Evolutionary conservation across 257 asterid genomes (phyloP), one percentile per base, ranked within the genome.

Genomic region (Apocynum venetum): DNA sequence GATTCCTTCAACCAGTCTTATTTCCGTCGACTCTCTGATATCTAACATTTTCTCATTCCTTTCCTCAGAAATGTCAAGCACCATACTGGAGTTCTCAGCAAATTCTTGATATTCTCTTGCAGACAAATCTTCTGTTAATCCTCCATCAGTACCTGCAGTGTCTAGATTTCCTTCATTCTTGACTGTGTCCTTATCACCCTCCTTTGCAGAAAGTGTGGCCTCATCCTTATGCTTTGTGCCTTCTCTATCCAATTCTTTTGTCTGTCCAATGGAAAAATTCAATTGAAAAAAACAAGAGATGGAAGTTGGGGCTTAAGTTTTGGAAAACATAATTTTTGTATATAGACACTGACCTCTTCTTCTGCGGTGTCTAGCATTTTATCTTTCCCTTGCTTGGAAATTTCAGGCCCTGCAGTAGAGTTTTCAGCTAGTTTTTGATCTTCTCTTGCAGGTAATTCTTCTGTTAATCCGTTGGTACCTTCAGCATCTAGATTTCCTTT

Each of bases 21-120:
- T 43, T 44, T 43, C 73, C 43, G 6, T 68, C 6, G 38, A 43
- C 14, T 43, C 53, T 4, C 10, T 51, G 53, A 12, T 51, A 14
- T 64, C 49, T 31, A 49, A 31, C n/a, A 17, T 63, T 48, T 64
- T 38, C 73, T 76, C 66, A 8, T 64, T 51, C 35, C 43, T 31
- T 38, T 15, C n/a, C 48, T 71, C 59, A 25, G 75, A n/a, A 57
- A 14, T 52, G 53, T 55, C 25, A 71, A 17, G 57, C 74, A 20
- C 38, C 25, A 17, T 8, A 46, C 40, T 20, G 38, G 75, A 51
- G n/a, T 31, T 15, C 49, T 51, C 44, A 51, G 60, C 75, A 71
- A 71, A 46, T 48, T 25, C 60, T 35, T 48, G 25, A 51, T 6
- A 71, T 46, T 71, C 75, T 71, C 60, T 71, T 71, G 75, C n/a